phyloP scores from a whole-genome alignment of 2,329 filamentous ascomycete species.

The Fusarium domesticum region DNA sequence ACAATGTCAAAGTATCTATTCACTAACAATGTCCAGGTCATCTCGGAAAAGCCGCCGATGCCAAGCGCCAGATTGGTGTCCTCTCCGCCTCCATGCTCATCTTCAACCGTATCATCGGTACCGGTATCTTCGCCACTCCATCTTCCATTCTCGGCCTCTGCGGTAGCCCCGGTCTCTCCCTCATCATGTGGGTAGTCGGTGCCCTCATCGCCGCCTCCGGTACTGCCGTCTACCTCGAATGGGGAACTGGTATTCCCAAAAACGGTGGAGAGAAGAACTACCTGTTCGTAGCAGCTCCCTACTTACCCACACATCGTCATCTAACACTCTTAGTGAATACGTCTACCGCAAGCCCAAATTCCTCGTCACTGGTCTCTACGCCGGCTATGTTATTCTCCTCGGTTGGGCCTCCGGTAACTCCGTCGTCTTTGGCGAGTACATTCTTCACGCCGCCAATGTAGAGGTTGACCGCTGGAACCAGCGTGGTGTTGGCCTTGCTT shows the following conservation, averaged over 20 bases:
- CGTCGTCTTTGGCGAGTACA: slow-evolving; percentile 68
- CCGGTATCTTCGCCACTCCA: slow-evolving; percentile 65
- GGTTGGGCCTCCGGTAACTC: slow-evolving; percentile 66
- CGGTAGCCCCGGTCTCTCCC: slow-evolving; percentile 59
- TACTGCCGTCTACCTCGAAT: slow-evolving; percentile 64
- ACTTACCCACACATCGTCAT: background rate
- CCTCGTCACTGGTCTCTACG: slow-evolving; percentile 58
- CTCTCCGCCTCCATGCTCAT: slow-evolving; percentile 57
- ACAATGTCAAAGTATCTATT: no score
- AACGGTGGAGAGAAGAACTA: slow-evolving; percentile 68
- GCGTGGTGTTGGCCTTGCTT: slow-evolving; percentile 62
- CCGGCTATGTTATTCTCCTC: slow-evolving; percentile 60
- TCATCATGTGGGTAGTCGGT: slow-evolving; percentile 62
- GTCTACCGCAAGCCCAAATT: slow-evolving; percentile 60
- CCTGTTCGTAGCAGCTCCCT: slow-evolving; percentile 33
- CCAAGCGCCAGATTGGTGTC: slow-evolving; percentile 55
- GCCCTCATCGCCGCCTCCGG: slow-evolving; percentile 61
- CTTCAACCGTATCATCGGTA: slow-evolving; percentile 65
- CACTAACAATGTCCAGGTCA: slow-evolving; percentile 22
- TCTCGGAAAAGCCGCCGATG: slow-evolving; percentile 42
- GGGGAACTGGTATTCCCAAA: slow-evolving; percentile 61
- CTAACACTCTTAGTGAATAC: slow-evolving; percentile 41
- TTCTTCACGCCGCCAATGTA: slow-evolving; percentile 61
- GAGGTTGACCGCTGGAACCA: slow-evolving; percentile 66
- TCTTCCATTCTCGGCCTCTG: slow-evolving; percentile 54